Base-by-base conservation (phyloP, 2,329 filamentous ascomycete genomes). In the Colletotrichum tropicale region DNA sequence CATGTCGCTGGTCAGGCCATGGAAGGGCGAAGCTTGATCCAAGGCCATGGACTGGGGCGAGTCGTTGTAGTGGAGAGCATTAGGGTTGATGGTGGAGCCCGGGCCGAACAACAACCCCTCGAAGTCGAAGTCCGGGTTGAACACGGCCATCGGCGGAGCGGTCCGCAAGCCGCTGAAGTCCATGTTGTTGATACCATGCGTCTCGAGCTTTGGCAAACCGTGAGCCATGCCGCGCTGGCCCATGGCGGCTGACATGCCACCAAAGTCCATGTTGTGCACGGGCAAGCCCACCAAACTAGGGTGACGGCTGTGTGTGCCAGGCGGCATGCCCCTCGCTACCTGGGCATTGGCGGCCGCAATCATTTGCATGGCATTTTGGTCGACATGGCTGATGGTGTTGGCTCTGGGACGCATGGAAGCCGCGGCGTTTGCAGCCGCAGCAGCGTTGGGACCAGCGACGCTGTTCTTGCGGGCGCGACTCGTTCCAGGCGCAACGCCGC, bases 331-430 rank as follows among this genome's bases (percentile, higher is more conserved):
- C 80, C 84, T 85, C 78, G 85, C 88, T 79, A 86, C 89, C 56
- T 89, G 87, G 60, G 89, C 86, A 80, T 91, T 92, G 66, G 90
- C 89, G 15, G 90, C 87, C 66, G 91, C 91, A 77, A 95, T 89
- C 85, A 97, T 91, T 80, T 93, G 94, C 83, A 98, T 91, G 55
- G 93, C 91, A 70, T 90, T 89, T 73, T 92, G 91, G 83, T 98
- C 97, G 72, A 98, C 92, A 84, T 98, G 96, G 82, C 96, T 97
- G 81, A 99, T 98, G 48, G 97, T 99, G 83, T 98, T 98, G 70
- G 97, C 96, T 80, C 97, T 90, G 26, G 96, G 97, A 78, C 97
- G 91, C 91, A 96, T 96, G 15, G 90, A 88, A 69, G 89, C 88
- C 70, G 87, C 85, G 66, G 86, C 88, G 79, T 88, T 89, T 60